Evolutionary conservation across 768 basidiomycete species (phyloP).

Genomic region (Xerocomellus intermedius): DNA sequence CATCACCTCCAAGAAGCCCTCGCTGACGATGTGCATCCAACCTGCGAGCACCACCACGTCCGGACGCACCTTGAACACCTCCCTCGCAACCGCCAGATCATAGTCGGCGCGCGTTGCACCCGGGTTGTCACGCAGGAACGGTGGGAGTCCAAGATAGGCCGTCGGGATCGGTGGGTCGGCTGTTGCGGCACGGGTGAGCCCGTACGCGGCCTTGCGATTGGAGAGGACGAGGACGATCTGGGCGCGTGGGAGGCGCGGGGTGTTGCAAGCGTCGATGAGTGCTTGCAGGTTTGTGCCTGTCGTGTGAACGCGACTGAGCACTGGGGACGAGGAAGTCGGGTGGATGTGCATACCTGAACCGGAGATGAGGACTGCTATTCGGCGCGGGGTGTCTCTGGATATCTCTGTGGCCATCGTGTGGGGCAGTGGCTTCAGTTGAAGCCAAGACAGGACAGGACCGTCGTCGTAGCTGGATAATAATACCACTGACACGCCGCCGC

Average conservation of each 20-base stretch:
- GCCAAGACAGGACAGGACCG: conserved; percentile 2
- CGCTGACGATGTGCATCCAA: conserved; percentile 96
- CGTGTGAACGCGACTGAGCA: background rate
- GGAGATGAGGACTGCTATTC: conserved; percentile 51
- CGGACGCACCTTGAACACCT: conserved; percentile 61
- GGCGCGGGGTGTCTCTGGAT: background rate
- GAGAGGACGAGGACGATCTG: conserved; percentile 82
- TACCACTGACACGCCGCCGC: background rate
- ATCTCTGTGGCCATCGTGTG: conserved; percentile 2
- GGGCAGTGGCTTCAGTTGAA: background rate
- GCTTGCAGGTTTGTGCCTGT: conserved; percentile 96
- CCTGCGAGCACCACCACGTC: conserved; percentile 94
- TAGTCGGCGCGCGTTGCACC: conserved; percentile 80
- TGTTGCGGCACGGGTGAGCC: conserved; percentile 73
- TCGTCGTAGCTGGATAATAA: conserved; percentile 5
- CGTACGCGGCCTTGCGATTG: conserved; percentile 88
- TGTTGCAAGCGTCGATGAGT: conserved; percentile 83
- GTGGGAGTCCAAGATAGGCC: conserved; percentile 78
- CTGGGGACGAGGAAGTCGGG: background rate
- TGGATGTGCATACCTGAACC: conserved; percentile 50
- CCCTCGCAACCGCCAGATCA: conserved; percentile 74
- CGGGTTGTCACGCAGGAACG: conserved; percentile 73
- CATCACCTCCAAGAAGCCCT: conserved; percentile 72
- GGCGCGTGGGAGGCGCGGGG: conserved; percentile 68
- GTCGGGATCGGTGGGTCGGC: conserved; percentile 80